Evolutionary conservation across 2,329 filamentous ascomycete genomes (phyloP), one percentile per base, ranked within the genome.

Genomic region (Allantophomopsis lycopodina): DNA sequence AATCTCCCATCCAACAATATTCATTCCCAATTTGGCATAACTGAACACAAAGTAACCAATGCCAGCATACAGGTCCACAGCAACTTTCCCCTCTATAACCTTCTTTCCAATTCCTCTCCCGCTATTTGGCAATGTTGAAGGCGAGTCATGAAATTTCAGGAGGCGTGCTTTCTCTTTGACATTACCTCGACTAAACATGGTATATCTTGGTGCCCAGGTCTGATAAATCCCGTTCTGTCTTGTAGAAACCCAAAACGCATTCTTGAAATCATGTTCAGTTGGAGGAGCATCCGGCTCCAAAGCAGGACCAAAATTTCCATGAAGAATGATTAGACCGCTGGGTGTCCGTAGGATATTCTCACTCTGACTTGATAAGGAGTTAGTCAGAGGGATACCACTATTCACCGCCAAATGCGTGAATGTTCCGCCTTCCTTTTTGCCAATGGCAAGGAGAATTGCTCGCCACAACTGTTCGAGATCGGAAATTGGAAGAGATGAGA

Each of bases 41-140:
- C 76, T 83, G 53, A 95, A 94, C 3, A 82, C 75, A 60, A 96
- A 95, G 60, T 95, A 95, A 5, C 89, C 89, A 47, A 95, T 94
- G 0, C 89, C 89, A 0, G 83, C 85, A 61, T 94, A 95, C 43
- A 96, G 63, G 57, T 96, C 89, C 1, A 93, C 72, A 0, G 79
- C 75, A 57, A 69, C 36, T 14, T n/a, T 23, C 18, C 17, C 23
- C 7, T n/a, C 35, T 1, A 70, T 47, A 33, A 37, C 12, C 40
- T 40, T 12, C 35, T 32, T 14, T 5, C 28, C 20, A 53, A 21
- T 7, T 8, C 37, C 23, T 43, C 41, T 30, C 40, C 41, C 28
- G 40, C 36, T 1, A 44, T 20, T 56, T 16, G 35, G 16, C 15
- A 23, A 23, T 12, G 32, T 3, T 7, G 16, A 15, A 14, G 32